A percentile compares a stretch with the other conserved stretches of the same genome.
Conservation (phyloP, 1,139 yeast species). For the Zhuliangozyma blackwelliae region DNA sequence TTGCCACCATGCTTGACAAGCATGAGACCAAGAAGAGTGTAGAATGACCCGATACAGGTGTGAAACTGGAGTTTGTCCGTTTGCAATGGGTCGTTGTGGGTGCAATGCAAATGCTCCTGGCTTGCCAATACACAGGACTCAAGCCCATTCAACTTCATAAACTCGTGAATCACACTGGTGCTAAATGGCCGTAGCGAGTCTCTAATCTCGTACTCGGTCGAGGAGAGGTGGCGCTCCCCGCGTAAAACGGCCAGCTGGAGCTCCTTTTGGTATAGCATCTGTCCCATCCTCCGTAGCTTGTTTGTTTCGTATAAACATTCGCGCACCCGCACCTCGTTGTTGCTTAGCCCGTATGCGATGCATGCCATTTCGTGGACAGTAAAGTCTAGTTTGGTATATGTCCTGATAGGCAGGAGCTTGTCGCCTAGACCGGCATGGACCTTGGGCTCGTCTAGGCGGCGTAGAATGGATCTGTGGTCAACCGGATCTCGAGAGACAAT, state of each 20-base stretch:
- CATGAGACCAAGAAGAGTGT: conserved; percentile 36
- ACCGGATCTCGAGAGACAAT: too few species aligned
- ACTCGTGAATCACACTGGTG: conserved; percentile 21
- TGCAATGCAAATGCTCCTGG: too few species aligned
- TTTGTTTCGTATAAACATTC: conserved; percentile 9
- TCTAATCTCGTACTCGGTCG: conserved; percentile 24
- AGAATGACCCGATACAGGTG: conserved; percentile 35
- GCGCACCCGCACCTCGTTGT: conserved; percentile 4
- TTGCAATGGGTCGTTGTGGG: neutral
- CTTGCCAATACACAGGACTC: conserved; percentile 2
- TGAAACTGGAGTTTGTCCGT: conserved; percentile 17
- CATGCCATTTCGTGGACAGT: conserved; percentile 3
- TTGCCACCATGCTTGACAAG: conserved; percentile 25
- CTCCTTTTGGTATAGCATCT: conserved; percentile 6
- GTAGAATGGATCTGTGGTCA: too few species aligned
- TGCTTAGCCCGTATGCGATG: conserved; percentile 7
- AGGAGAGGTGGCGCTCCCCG: conserved; percentile 23
- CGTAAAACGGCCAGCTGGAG: conserved; percentile 20
- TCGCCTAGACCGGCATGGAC: too few species aligned
- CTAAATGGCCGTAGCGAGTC: conserved; percentile 14
- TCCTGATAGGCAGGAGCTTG: too few species aligned
- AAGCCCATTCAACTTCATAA: conserved; percentile 31
- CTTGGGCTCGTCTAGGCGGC: too few species aligned
- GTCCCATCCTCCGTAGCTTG: conserved; percentile 12
- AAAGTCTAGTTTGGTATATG: neutral